A percentile compares a stretch with the other conserved stretches of the same genome.
Conservation (phyloP, 805 yeast genomes). For the Metschnikowia santaceciliae region DNA sequence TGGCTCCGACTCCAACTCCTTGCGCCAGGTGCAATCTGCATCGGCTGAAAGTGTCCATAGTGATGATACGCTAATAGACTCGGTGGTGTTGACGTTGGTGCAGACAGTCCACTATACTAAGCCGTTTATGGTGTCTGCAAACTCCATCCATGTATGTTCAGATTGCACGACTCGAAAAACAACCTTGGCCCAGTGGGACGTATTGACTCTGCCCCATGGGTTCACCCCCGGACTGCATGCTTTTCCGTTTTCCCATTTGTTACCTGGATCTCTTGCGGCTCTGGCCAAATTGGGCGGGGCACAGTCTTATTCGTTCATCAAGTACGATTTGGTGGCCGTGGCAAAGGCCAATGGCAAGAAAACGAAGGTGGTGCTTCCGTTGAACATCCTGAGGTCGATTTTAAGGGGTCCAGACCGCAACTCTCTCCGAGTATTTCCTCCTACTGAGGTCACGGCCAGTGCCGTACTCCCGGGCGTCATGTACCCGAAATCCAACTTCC, state of each 20-base stretch:
- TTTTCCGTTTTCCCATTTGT: slow-evolving; percentile 84
- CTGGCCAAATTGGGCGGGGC: slow-evolving; percentile 61
- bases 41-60: background rate
- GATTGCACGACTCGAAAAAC: slow-evolving; percentile 54
- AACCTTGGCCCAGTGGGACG: slow-evolving; percentile 85
- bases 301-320: slow-evolving; percentile 47
- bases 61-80: slow-evolving; percentile 29
- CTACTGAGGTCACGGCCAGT: slow-evolving; percentile 84
- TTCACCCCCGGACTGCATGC: slow-evolving; percentile 71
- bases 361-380: slow-evolving; percentile 50
- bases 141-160: slow-evolving; percentile 47
- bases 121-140: slow-evolving; percentile 60
- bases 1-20: background rate
- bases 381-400: slow-evolving; percentile 73
- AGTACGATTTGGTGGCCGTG: slow-evolving; percentile 72
- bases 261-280: slow-evolving; percentile 88
- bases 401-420: slow-evolving; percentile 79
- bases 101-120: slow-evolving; percentile 65
- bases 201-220: slow-evolving; percentile 55
- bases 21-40: slow-evolving; percentile 2
- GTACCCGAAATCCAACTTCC: slow-evolving; percentile 82
- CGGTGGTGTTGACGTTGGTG: slow-evolving; percentile 62
- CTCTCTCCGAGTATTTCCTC: slow-evolving; percentile 90
- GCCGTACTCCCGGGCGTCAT: slow-evolving; percentile 86
- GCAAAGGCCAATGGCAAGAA: slow-evolving; percentile 29